Conservation (phyloP, 768 basidiomycete genomes). For the Amyloporia xantha region DNA sequence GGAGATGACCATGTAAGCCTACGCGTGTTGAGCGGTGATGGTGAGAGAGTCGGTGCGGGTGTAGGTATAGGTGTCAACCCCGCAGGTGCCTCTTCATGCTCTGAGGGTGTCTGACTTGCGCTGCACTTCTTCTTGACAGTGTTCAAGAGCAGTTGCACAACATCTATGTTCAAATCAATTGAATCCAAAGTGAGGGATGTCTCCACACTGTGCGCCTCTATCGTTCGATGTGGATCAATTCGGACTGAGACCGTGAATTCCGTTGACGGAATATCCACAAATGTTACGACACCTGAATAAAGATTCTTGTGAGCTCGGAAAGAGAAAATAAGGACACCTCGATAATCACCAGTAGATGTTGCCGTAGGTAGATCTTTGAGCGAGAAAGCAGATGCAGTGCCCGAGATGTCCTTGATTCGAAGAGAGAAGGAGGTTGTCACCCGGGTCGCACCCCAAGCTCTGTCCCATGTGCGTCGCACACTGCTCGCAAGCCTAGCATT, state of each 20-base stretch:
- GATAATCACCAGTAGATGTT: conserved; percentile 5
- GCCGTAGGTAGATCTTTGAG: background rate
- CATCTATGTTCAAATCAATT: conserved; percentile 42
- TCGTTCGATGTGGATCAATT: conserved; percentile 53
- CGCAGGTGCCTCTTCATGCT: too few species aligned
- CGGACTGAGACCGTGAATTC: conserved; percentile 41
- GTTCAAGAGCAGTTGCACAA: conserved; percentile 25
- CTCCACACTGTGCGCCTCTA: conserved; percentile 49
- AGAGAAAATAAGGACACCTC: background rate
- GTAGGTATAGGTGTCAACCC: too few species aligned
- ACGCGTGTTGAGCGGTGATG: background rate
- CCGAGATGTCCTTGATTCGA: conserved; percentile 40
- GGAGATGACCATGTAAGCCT: conserved; percentile 14
- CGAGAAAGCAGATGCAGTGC: conserved; percentile 19
- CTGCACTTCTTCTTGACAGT: background rate
- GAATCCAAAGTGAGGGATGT: conserved; percentile 39
- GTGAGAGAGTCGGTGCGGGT: background rate
- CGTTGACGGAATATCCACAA: conserved; percentile 44
- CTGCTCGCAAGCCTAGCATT: conserved; percentile 53
- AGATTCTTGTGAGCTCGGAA: background rate
- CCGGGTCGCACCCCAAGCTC: conserved; percentile 58
- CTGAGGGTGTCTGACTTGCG: background rate
- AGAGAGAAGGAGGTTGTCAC: conserved; percentile 50
- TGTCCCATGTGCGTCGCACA: conserved; percentile 58
- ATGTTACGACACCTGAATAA: conserved; percentile 11